phyloP scores from a whole-genome alignment of 805 yeast species.

The Cyberlindnera lachancei region DNA sequence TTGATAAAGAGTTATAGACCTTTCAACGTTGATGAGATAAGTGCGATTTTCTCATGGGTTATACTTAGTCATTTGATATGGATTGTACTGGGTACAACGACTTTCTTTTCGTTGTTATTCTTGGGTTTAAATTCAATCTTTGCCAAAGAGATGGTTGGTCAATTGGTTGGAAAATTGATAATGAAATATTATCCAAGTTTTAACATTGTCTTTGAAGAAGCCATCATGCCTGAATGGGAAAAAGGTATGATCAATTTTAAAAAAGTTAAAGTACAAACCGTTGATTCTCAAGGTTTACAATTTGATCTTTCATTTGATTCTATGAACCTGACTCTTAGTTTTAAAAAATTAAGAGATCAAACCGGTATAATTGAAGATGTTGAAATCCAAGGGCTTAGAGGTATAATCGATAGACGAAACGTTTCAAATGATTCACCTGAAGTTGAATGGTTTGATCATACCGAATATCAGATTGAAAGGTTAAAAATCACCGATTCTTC shows the following conservation, averaged over 20 bases:
- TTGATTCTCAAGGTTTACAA: conserved; percentile 66
- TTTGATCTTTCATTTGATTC: conserved; percentile 77
- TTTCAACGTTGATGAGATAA: conserved; percentile 78
- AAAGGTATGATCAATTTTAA: conserved; percentile 76
- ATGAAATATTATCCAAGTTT: conserved; percentile 68
- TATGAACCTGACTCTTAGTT: conserved; percentile 69
- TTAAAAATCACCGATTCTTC: conserved; percentile 46
- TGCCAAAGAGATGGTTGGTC: conserved; percentile 85
- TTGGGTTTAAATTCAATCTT: conserved; percentile 69
- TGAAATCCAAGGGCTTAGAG: conserved; percentile 76
- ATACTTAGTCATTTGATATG: conserved; percentile 77
- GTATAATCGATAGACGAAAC: conserved; percentile 62
- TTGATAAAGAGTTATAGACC: conserved; percentile 73
- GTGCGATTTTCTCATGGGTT: conserved; percentile 87
- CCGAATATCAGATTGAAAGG: conserved; percentile 31
- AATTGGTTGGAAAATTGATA: conserved; percentile 66
- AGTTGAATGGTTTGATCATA: conserved; percentile 26
- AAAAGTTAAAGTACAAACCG: conserved; percentile 59
- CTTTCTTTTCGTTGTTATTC: conserved; percentile 75
- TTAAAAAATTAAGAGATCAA: conserved; percentile 82
- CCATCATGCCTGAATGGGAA: conserved; percentile 88
- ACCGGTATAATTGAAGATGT: conserved; percentile 75
- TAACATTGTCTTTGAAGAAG: conserved; percentile 78
- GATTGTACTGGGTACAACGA: conserved; percentile 80
- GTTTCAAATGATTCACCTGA: conserved; percentile 16